phyloP scores from a whole-genome alignment of 2,329 filamentous ascomycete genomes.

The Alternaria sp. region DNA sequence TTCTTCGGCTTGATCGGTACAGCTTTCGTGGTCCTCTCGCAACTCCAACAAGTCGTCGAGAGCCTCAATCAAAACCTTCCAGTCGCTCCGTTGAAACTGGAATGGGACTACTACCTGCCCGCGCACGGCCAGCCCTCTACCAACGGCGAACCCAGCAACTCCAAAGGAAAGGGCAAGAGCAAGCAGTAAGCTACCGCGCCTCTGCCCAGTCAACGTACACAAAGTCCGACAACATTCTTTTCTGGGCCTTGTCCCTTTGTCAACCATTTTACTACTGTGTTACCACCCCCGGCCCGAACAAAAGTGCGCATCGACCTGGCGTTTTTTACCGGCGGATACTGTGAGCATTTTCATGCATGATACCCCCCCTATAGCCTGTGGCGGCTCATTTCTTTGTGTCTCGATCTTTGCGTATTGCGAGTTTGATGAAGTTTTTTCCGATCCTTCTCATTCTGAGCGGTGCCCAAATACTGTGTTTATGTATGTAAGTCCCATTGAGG shows the following conservation, averaged over 20 bases:
- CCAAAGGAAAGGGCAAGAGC: not conserved
- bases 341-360: not conserved
- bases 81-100: not conserved
- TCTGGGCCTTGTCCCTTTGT: not conserved
- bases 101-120: slow-evolving; percentile 2
- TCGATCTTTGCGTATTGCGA: not conserved
- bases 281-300: not conserved
- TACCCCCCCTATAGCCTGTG: not conserved
- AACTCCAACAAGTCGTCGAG: slow-evolving; percentile 15
- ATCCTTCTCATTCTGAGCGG: not conserved
- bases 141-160: not conserved
- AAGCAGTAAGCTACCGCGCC: not conserved
- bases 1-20: slow-evolving; percentile 5
- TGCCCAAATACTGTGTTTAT: not conserved
- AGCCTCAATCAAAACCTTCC: slow-evolving; percentile 18
- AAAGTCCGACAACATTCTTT: not conserved
- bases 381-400: not conserved
- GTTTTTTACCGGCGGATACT: not conserved
- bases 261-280: not conserved
- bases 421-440: not conserved
- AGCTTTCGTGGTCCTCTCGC: not conserved
- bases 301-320: not conserved
- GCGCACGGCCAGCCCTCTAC: not conserved
- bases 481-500: not conserved
- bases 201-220: no score